phyloP scores from a whole-genome alignment of 768 basidiomycete genomes.

The Erythrobasidium yunnanense region DNA sequence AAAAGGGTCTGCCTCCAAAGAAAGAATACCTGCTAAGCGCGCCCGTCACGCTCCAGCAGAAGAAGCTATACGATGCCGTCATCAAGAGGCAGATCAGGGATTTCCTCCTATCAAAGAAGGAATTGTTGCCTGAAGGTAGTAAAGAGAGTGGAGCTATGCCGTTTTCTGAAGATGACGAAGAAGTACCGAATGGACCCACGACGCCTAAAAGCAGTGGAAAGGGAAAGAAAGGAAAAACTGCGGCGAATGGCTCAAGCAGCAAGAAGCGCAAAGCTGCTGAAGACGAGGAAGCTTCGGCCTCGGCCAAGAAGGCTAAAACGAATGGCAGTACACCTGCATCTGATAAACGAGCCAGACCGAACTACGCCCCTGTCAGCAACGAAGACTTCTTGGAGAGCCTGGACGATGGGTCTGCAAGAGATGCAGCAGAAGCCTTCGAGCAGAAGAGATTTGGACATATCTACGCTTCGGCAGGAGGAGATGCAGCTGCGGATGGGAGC shows the following conservation, averaged over 20 bases:
- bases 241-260: not conserved
- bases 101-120: conserved; percentile 47
- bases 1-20: conserved; percentile 64
- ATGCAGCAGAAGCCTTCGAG: conserved; percentile 1
- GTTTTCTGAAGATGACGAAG: conserved; percentile 13
- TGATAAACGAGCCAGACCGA: conserved; percentile 42
- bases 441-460: conserved; percentile 10
- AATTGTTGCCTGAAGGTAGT: not conserved
- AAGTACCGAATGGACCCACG: not conserved
- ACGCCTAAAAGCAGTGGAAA: not conserved
- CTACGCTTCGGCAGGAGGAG: conserved; percentile 1
- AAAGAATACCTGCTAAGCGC: conserved; percentile 73
- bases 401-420: conserved; percentile 16
- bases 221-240: not conserved
- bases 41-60: conserved; percentile 68
- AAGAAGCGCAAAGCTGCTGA: conserved; percentile 38
- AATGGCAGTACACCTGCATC: no score
- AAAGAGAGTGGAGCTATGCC: not conserved
- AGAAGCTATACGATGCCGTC: conserved; percentile 72
- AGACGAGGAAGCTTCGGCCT: not conserved
- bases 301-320: not conserved
- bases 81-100: conserved; percentile 57
- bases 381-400: conserved; percentile 20
- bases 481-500: conserved; percentile 4
- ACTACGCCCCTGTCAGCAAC: conserved; percentile 50